Percentiles rank a stretch among this genome's conserved stretches.
Conservation (phyloP, 352 stramenopile genomes). For the Aphanomyces astaci region DNA sequence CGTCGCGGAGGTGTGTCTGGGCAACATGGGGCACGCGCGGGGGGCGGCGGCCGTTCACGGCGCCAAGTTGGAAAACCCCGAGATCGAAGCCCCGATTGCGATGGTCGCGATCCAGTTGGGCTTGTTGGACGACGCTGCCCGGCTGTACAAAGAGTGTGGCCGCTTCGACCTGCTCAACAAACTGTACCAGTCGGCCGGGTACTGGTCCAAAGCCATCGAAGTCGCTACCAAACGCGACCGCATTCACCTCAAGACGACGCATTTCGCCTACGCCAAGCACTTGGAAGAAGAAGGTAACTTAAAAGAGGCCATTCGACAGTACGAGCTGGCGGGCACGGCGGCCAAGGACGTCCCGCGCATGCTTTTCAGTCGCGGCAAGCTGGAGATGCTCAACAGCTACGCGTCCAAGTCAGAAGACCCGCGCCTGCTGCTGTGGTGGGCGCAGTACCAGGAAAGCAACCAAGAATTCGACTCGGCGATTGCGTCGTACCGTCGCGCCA, state of each 20-base stretch:
- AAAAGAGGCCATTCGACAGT: conserved; percentile 87
- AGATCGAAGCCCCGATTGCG: conserved; percentile 78
- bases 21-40: conserved; percentile 90
- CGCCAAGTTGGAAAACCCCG: conserved; percentile 32
- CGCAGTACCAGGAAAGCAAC: conserved; percentile 88
- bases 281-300: conserved; percentile 84
- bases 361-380: conserved; percentile 81
- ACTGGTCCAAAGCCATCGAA: conserved; percentile 87
- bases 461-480: conserved; percentile 82
- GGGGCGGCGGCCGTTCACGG: conserved; percentile 84
- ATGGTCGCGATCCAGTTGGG: conserved; percentile 91
- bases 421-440: conserved; percentile 89
- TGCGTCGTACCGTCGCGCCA: conserved; percentile 80
- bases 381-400: conserved; percentile 90
- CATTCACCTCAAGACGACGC: conserved; percentile 88
- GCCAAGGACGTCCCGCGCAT: conserved; percentile 90
- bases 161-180: conserved; percentile 90
- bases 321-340: conserved; percentile 84
- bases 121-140: conserved; percentile 83
- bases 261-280: conserved; percentile 84
- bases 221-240: conserved; percentile 82
- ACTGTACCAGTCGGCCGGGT: conserved; percentile 85
- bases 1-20: conserved; percentile 90
- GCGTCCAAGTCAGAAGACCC: conserved; percentile 79
- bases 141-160: conserved; percentile 86